Percentiles rank a stretch among this genome's conserved stretches.
Evolutionary conservation across 495 filamentous ascomycete genomes (phyloP).

Genomic region (Daldinia vernicosa): DNA sequence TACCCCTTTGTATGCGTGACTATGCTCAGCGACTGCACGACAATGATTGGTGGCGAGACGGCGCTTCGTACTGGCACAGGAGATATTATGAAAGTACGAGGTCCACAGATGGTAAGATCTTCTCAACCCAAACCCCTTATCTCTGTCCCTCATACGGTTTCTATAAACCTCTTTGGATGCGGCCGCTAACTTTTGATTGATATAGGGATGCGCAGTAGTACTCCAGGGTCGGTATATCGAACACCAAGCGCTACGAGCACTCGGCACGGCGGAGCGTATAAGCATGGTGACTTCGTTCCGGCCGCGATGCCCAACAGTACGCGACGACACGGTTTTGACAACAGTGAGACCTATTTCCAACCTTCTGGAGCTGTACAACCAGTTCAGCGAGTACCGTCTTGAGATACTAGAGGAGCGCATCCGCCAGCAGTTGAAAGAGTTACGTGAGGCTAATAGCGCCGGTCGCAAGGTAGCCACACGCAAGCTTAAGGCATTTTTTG

Average conservation of each 20-base stretch:
- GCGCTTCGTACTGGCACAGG: conserved; percentile 68
- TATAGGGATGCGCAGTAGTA: conserved; percentile 71
- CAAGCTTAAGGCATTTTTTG: conserved; percentile 57
- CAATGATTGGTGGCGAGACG: conserved; percentile 79
- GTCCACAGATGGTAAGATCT: conserved; percentile 69
- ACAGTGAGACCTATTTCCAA: conserved; percentile 73
- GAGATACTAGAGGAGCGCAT: conserved; percentile 73
- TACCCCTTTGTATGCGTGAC: conserved; percentile 82
- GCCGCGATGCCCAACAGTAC: conserved; percentile 63
- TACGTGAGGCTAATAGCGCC: conserved; percentile 56
- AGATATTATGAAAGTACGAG: conserved; percentile 72
- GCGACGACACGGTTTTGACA: conserved; percentile 72
- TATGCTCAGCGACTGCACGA: conserved; percentile 76
- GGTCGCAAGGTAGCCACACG: conserved; percentile 54
- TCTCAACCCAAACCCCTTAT: neutral
- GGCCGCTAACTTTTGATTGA: conserved; percentile 9
- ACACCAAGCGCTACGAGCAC: conserved; percentile 71
- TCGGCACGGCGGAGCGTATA: conserved; percentile 72
- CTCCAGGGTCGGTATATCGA: conserved; percentile 78
- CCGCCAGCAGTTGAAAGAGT: conserved; percentile 54
- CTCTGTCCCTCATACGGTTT: neutral
- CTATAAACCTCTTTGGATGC: neutral
- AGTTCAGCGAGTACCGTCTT: conserved; percentile 74
- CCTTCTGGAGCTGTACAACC: conserved; percentile 73
- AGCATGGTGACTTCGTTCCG: conserved; percentile 79